phyloP scores from a whole-genome alignment of 2,329 filamentous ascomycete species.

The Purpureocillium lavendulum region DNA sequence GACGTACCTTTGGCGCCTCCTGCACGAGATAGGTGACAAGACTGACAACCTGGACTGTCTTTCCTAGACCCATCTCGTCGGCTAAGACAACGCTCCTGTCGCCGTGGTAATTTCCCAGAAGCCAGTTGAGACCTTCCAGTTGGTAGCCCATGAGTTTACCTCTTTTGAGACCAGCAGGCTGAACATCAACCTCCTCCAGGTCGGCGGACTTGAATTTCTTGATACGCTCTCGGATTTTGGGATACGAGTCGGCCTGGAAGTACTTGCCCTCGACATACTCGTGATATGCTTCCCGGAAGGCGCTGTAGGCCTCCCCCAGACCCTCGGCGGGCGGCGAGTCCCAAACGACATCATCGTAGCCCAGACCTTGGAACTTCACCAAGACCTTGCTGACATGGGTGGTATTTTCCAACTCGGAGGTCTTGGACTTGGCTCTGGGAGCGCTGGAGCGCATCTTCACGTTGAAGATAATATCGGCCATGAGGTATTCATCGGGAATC shows the following conservation, averaged over 20 bases:
- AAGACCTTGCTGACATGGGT: slow-evolving; percentile 64
- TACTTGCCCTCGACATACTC: slow-evolving; percentile 79
- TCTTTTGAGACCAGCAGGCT: slow-evolving; percentile 65
- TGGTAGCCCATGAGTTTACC: slow-evolving; percentile 92
- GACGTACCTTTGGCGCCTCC: slow-evolving; percentile 40
- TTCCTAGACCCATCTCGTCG: slow-evolving; percentile 97
- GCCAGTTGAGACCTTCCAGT: slow-evolving; percentile 87
- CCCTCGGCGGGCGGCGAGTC: slow-evolving; percentile 66
- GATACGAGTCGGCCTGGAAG: slow-evolving; percentile 47
- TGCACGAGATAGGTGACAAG: slow-evolving; percentile 68
- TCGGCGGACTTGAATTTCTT: slow-evolving; percentile 55
- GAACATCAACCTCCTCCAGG: slow-evolving; percentile 62
- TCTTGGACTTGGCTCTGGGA: slow-evolving; percentile 48
- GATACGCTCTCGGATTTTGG: slow-evolving; percentile 58
- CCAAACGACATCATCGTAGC: slow-evolving; percentile 89
- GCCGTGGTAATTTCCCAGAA: slow-evolving; percentile 81
- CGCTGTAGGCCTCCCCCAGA: slow-evolving; percentile 58
- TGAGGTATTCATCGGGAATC: slow-evolving; percentile 77
- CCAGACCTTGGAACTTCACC: slow-evolving; percentile 88
- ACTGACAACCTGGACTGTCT: slow-evolving; percentile 88
- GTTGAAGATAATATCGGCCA: slow-evolving; percentile 82
- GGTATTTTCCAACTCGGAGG: slow-evolving; percentile 63
- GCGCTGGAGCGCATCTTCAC: slow-evolving; percentile 48
- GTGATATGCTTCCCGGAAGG: slow-evolving; percentile 76
- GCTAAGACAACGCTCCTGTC: slow-evolving; percentile 83